phyloP scores from a whole-genome alignment of 306 rosid genomes.

The Mucuna pruriens region DNA sequence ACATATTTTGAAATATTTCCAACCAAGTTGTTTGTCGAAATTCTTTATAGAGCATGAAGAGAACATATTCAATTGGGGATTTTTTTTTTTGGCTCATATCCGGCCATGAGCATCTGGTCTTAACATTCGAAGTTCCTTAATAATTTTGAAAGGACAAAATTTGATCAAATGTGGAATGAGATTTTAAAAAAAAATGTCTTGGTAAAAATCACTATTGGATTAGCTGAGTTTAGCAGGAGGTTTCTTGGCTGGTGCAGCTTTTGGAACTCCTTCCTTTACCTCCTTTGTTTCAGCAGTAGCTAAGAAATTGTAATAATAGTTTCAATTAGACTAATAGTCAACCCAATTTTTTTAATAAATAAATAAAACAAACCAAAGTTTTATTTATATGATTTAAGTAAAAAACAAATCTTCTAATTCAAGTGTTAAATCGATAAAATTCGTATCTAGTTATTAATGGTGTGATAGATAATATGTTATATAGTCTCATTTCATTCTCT shows the following conservation, averaged over 20 bases:
- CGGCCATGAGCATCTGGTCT: too few relatives aligned
- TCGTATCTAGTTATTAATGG: too few relatives aligned
- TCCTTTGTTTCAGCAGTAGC: constrained; percentile 64
- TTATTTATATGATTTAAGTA: too few relatives aligned
- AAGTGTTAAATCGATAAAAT: too few relatives aligned
- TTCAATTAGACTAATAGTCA: neutral
- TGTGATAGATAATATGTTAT: too few relatives aligned
- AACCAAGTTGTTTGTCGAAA: neutral
- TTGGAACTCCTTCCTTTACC: constrained; percentile 56
- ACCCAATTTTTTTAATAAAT: neutral
- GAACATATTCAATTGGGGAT: too few relatives aligned
- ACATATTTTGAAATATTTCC: neutral
- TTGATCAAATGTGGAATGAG: neutral
- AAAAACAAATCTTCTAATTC: too few relatives aligned
- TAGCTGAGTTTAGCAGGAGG: constrained; percentile 78
- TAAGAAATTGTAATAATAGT: constrained; percentile 20
- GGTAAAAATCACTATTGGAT: constrained; percentile 14
- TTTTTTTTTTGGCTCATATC: too few relatives aligned
- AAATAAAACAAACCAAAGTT: neutral
- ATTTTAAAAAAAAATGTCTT: too few relatives aligned
- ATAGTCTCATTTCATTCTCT: too few relatives aligned
- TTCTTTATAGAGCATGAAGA: neutral
- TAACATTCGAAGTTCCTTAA: too few relatives aligned
- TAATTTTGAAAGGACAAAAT: too few relatives aligned
- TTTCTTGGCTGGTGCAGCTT: constrained; percentile 66